These are phyloP conservation scores for Coffea canephora DNA, from an alignment of 257 asterid species.

Conservation along the genomic window DNA sequence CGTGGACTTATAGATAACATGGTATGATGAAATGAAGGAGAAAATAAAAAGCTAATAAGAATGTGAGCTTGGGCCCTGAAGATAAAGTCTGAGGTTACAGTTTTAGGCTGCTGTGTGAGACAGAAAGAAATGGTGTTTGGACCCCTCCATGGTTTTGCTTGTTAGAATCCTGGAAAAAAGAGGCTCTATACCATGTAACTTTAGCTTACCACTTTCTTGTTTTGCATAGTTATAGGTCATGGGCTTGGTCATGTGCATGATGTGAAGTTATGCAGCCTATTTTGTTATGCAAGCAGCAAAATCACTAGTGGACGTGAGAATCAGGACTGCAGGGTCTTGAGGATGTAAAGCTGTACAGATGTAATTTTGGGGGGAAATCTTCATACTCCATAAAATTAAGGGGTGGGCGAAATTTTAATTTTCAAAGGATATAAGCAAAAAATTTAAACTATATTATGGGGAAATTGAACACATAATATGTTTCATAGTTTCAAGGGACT, in stretches of 20 bases:
- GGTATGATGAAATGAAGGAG: background rate
- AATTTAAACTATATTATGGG: background rate
- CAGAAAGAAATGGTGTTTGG: background rate
- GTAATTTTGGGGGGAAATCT: too few relatives aligned
- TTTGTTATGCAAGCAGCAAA: background rate
- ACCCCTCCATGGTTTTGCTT: background rate
- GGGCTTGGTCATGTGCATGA: background rate
- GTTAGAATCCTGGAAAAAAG: background rate
- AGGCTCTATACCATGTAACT: background rate
- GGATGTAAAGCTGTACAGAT: background rate
- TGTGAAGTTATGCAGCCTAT: background rate
- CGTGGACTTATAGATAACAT: background rate
- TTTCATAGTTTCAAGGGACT: background rate
- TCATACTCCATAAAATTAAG: too few relatives aligned
- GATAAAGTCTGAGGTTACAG: background rate
- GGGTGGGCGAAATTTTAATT: too few relatives aligned
- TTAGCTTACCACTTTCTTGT: background rate
- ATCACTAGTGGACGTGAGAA: too few relatives aligned
- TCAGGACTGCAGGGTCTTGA: too few relatives aligned
- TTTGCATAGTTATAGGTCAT: background rate
- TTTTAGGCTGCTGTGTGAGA: background rate
- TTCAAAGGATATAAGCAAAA: too few relatives aligned
- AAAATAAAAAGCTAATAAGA: background rate
- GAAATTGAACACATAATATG: background rate
- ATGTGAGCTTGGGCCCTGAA: background rate